A percentile compares a stretch with the other conserved stretches of the same genome.
These are phyloP conservation scores for Flaveria trinervia DNA, from an alignment of 129 eudicot species.

Conservation along the genomic window DNA sequence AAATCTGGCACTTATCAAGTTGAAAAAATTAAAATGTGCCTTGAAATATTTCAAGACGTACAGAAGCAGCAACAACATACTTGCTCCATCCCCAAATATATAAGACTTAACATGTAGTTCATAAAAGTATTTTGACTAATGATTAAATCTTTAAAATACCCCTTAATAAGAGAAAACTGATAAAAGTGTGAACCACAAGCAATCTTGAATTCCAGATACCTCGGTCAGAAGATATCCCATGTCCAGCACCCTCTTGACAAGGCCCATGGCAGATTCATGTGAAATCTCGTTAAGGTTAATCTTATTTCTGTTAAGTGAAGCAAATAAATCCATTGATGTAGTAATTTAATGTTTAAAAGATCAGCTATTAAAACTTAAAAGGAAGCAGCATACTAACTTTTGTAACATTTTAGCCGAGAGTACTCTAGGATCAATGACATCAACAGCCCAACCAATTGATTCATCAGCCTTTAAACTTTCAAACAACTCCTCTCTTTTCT, in stretches of 20 bases:
- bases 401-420: constrained; percentile 93
- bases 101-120: not conserved
- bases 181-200: not conserved
- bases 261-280: constrained; percentile 94
- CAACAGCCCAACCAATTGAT: constrained; percentile 93
- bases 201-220: constrained; percentile 41
- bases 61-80: constrained; percentile 1
- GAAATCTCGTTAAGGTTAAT: constrained; percentile 93
- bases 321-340: constrained; percentile 5
- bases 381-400: constrained; percentile 56
- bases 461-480: constrained; percentile 75
- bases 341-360: not conserved
- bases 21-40: not conserved
- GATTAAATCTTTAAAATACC: not conserved
- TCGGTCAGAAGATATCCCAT: constrained; percentile 85
- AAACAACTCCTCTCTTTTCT: constrained; percentile 87
- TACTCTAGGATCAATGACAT: constrained; percentile 92
- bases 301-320: constrained; percentile 61
- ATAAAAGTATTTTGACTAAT: not conserved
- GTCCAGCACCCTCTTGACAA: constrained; percentile 61
- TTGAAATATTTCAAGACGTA: constrained; percentile 4
- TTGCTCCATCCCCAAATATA: not conserved
- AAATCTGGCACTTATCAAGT: not conserved
- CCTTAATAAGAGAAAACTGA: not conserved
- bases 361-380: not conserved